Evolutionary conservation across 345 rosid genomes (phyloP).

Genomic region (Kandelia obovata): DNA sequence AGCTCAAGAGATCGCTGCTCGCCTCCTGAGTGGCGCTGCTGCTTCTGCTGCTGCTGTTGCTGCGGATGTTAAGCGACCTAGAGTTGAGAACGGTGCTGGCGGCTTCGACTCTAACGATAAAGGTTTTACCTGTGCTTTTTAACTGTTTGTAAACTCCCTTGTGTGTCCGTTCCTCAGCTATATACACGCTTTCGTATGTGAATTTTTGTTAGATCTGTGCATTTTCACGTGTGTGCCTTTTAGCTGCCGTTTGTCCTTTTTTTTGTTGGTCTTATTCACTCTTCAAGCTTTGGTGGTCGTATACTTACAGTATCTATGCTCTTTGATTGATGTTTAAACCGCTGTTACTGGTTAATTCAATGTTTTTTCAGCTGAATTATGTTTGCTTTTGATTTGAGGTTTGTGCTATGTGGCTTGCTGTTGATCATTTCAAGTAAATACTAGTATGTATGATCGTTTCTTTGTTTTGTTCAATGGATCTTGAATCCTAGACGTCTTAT

Average conservation of each 20-base stretch:
- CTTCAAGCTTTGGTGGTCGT: neutral
- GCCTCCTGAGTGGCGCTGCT: slow-evolving; percentile 39
- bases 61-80: slow-evolving; percentile 68
- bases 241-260: neutral
- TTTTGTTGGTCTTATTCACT: neutral
- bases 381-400: too few species aligned
- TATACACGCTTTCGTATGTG: neutral
- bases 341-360: too few species aligned
- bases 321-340: too few species aligned
- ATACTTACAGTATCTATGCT: too few species aligned
- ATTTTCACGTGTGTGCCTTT: neutral
- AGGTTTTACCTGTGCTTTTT: slow-evolving; percentile 50
- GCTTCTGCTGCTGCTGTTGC: slow-evolving; percentile 27
- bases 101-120: slow-evolving; percentile 49
- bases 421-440: too few species aligned
- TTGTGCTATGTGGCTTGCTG: too few species aligned
- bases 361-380: too few species aligned
- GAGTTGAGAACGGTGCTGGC: slow-evolving; percentile 62
- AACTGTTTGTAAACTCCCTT: slow-evolving; percentile 1
- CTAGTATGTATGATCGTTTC: too few species aligned
- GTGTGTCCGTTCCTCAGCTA: neutral
- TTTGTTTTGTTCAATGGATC: too few species aligned
- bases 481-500: too few species aligned
- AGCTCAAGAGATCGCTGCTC: slow-evolving; percentile 93
- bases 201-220: neutral